A percentile compares a stretch with the other conserved stretches of the same genome.
phyloP scores from a whole-genome alignment of 495 filamentous ascomycete species.

The Emericellopsis terricola region DNA sequence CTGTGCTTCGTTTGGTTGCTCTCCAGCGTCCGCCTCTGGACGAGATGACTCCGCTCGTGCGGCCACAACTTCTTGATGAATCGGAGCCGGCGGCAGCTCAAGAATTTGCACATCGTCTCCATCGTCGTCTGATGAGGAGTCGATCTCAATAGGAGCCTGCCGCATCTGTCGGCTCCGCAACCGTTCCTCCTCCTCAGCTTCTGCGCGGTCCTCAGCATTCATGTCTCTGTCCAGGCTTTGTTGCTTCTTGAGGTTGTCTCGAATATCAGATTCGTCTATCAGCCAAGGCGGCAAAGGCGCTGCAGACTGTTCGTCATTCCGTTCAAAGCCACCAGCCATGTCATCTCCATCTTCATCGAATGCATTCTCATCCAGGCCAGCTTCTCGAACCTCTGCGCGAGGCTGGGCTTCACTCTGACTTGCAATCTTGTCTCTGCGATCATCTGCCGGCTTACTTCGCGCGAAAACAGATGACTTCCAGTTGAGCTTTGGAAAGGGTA shows the following conservation, averaged over 20 bases:
- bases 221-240: conserved; percentile 22
- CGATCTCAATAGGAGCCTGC: conserved; percentile 21
- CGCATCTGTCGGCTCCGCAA: conserved; percentile 9
- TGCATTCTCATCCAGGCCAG: too few species aligned
- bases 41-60: not conserved
- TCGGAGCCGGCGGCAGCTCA: too few species aligned
- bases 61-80: too few species aligned
- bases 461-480: conserved; percentile 40
- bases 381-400: too few species aligned
- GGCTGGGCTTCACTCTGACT: too few species aligned
- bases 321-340: conserved; percentile 52
- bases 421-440: conserved; percentile 13
- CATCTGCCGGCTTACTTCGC: too few species aligned
- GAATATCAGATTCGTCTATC: conserved; percentile 33
- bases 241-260: conserved; percentile 28
- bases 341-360: too few species aligned
- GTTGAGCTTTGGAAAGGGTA: conserved; percentile 79
- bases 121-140: conserved; percentile 30
- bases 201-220: conserved; percentile 31
- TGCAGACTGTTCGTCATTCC: conserved; percentile 26
- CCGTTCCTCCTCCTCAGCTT: conserved; percentile 29
- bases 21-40: not conserved
- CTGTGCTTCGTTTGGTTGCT: not conserved
- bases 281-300: conserved; percentile 81
- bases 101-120: too few species aligned